Percentiles rank a stretch among this genome's conserved stretches.
These are phyloP conservation scores for Ilyonectria destructans DNA, from an alignment of 2,329 filamentous ascomycete species.

Conservation along the genomic window DNA sequence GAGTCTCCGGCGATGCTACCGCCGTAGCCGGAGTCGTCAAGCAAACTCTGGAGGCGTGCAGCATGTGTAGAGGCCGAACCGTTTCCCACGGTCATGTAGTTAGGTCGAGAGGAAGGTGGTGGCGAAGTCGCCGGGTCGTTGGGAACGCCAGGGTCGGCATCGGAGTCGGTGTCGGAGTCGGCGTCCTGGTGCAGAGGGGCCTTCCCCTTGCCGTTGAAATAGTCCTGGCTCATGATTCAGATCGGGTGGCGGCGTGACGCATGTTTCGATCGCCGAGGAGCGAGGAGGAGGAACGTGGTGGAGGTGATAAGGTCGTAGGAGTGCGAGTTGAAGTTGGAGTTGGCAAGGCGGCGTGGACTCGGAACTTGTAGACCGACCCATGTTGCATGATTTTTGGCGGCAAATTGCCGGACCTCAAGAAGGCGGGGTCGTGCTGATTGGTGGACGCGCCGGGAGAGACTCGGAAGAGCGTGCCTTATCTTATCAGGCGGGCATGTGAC, in stretches of 20 bases:
- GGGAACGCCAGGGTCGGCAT: constrained; percentile 39
- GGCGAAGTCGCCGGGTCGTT: constrained; percentile 48
- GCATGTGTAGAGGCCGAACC: constrained; percentile 88
- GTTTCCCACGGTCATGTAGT: constrained; percentile 91
- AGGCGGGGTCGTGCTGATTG: constrained; percentile 50
- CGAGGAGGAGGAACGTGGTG: constrained; percentile 34
- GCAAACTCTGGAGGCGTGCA: constrained; percentile 82
- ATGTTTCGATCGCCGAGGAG: constrained; percentile 50
- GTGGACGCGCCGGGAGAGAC: constrained; percentile 40
- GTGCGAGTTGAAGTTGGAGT: constrained; percentile 41
- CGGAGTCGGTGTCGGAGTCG: constrained; percentile 45
- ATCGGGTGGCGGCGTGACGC: constrained; percentile 50
- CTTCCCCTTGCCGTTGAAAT: constrained; percentile 71
- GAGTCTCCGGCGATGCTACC: constrained; percentile 80
- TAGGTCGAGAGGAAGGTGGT: constrained; percentile 62
- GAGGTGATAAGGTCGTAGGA: constrained; percentile 42
- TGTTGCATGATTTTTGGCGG: constrained; percentile 53
- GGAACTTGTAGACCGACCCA: constrained; percentile 46
- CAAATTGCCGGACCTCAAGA: constrained; percentile 50
- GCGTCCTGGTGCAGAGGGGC: constrained; percentile 55
- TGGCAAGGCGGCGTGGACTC: constrained; percentile 30
- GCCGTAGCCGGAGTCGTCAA: constrained; percentile 96
- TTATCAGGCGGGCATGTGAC: constrained; percentile 44
- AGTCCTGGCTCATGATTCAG: constrained; percentile 73
- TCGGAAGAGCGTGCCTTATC: constrained; percentile 49